Evolutionary conservation across 345 rosid species (phyloP), one percentile per base, ranked within the genome.

Genomic region (Atalantia buxifolia): DNA sequence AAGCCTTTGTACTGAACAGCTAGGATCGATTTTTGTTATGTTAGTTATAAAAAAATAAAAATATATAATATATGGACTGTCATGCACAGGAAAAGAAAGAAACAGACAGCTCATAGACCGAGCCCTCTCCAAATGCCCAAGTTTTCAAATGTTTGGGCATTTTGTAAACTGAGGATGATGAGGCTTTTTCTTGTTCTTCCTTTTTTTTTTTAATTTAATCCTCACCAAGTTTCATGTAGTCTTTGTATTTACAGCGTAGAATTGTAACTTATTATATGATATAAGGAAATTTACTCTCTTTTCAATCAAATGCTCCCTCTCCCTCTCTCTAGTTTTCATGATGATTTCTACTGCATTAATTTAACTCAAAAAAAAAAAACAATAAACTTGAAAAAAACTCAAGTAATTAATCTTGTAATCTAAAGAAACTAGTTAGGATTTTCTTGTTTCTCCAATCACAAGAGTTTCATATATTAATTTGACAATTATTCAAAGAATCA

Each of bases 81-180:
- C 16, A 69, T 77, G 69, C 74, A 16, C 61, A 60, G 62, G 42
- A 8, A 38, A 63, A 79, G 66, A 71, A 73, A 12, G 33, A 48
- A 55, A 76, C 72, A 50, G 59, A 66, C 33, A 82, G 78, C 72
- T 76, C 77, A 62, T 81, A 73, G 71, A 80, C 38, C 50, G 84
- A 84, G 91, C 92, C 92, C 88, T 88, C 92, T 86, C 92, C 88
- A 61, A 84, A 83, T 84, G 86, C 88, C 93, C 90, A 79, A 77
- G 75, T 76, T 81, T 87, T 86, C 77, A 36, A 33, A 77, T 75
- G 71, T 76, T 85, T 87, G 91, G 92, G 89, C 80, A 82, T 83
- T 83, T 88, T 88, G 83, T 78, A 76, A 60, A 65, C 83, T 33
- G 83, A 83, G 94, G 92, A 91, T 74, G 92, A 85, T 60, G 92